Conservation (phyloP, 2,329 filamentous ascomycete genomes). For the Fusarium austroafricanum region DNA sequence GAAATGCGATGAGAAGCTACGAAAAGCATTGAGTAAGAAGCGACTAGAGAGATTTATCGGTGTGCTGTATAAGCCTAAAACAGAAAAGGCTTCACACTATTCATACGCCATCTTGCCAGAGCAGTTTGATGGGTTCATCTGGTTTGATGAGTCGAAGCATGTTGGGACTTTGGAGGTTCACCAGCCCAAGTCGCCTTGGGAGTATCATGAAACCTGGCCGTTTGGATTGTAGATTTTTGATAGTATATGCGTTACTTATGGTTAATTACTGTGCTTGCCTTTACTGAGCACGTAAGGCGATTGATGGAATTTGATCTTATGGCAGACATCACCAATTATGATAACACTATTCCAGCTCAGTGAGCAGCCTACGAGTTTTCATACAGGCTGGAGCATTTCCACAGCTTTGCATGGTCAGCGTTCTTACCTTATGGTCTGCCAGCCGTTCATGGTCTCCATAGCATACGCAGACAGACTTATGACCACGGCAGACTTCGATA, state of each 20-base stretch:
- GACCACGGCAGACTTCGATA: constrained; percentile 22
- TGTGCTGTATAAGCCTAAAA: constrained; percentile 26
- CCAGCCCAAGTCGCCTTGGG: constrained; percentile 23
- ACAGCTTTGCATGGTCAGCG: neutral
- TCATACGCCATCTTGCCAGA: constrained; percentile 22
- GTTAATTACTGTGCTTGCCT: neutral
- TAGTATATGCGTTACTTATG: neutral
- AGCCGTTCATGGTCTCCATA: neutral
- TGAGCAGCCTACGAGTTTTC: neutral
- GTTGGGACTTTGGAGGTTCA: constrained; percentile 27
- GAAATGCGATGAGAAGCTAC: constrained; percentile 18
- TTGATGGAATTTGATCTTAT: neutral
- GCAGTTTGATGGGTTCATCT: constrained; percentile 34
- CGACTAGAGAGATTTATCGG: constrained; percentile 32
- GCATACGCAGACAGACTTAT: neutral
- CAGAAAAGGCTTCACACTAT: constrained; percentile 33
- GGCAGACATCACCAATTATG: neutral
- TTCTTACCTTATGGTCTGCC: constrained; percentile 14
- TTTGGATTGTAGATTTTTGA: constrained; percentile 17
- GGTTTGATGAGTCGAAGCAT: constrained; percentile 34
- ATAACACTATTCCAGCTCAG: neutral
- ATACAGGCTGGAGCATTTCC: neutral
- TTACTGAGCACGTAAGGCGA: neutral
- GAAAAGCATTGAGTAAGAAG: constrained; percentile 7
- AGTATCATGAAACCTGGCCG: constrained; percentile 33